phyloP scores from a whole-genome alignment of 129 eudicot species.

The Silybum marianum region DNA sequence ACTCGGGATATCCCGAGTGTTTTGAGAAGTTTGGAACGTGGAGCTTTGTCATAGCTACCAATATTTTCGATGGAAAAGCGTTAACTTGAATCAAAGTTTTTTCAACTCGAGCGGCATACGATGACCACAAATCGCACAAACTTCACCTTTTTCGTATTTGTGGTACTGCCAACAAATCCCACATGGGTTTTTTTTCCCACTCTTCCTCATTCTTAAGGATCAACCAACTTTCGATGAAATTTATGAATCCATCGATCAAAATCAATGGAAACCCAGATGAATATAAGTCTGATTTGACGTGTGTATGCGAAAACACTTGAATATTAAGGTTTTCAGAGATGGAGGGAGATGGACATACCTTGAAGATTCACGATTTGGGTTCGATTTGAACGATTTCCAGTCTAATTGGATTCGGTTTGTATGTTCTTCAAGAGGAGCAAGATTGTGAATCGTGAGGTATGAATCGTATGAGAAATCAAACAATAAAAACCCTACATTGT shows the following conservation, averaged over 20 bases:
- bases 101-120: slow-evolving; percentile 69
- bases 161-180: slow-evolving; percentile 95
- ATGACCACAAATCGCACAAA: slow-evolving; percentile 94
- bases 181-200: slow-evolving; percentile 95
- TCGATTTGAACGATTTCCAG: too few species aligned
- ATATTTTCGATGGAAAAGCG: slow-evolving; percentile 91
- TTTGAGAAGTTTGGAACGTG: slow-evolving; percentile 88
- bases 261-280: slow-evolving; percentile 22
- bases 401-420: too few species aligned
- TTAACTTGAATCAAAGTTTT: slow-evolving; percentile 48
- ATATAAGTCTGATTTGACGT: slow-evolving; percentile 12
- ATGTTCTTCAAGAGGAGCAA: too few species aligned
- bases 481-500: too few species aligned
- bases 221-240: neutral
- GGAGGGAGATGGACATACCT: too few species aligned
- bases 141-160: slow-evolving; percentile 93
- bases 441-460: too few species aligned
- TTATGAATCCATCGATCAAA: slow-evolving; percentile 11
- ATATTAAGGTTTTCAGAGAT: neutral
- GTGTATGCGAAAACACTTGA: slow-evolving; percentile 17
- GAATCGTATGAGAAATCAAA: too few species aligned
- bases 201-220: slow-evolving; percentile 62
- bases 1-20: slow-evolving; percentile 82
- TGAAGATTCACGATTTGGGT: too few species aligned
- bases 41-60: slow-evolving; percentile 95